Evolutionary conservation across 495 filamentous ascomycete genomes (phyloP).

Genomic region (Trichodelitschia bisporula): DNA sequence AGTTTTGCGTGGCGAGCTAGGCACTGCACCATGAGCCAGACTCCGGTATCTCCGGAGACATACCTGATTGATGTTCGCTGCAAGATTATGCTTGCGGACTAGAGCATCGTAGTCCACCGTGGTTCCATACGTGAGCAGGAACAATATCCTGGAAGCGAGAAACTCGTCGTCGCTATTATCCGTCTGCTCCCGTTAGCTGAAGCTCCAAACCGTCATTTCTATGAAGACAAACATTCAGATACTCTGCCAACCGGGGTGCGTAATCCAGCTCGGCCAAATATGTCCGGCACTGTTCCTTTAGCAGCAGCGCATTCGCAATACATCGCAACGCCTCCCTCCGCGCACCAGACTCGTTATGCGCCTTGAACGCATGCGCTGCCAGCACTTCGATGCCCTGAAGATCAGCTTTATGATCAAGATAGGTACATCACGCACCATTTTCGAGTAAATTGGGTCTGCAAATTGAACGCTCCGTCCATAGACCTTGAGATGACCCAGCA

Average conservation of each 20-base stretch:
- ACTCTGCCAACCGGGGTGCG: slow-evolving; percentile 40
- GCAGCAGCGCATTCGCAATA: slow-evolving; percentile 65
- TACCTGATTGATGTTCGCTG: slow-evolving; percentile 39
- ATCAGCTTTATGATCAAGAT: not conserved
- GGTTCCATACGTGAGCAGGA: slow-evolving; percentile 68
- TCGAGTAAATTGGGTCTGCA: slow-evolving; percentile 61
- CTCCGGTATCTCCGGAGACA: too few species aligned
- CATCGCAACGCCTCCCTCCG: slow-evolving; percentile 63
- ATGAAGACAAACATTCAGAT: slow-evolving; percentile 29
- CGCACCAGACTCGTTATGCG: slow-evolving; percentile 27
- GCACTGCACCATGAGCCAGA: too few species aligned
- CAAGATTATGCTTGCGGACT: slow-evolving; percentile 44
- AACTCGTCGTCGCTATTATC: slow-evolving; percentile 77
- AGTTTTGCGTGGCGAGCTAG: too few species aligned
- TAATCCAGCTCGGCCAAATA: slow-evolving; percentile 60
- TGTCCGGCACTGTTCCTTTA: slow-evolving; percentile 46
- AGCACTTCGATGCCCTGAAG: slow-evolving; percentile 50
- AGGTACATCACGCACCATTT: slow-evolving; percentile 25
- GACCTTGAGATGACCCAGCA: slow-evolving; percentile 52
- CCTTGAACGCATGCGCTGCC: slow-evolving; percentile 42
- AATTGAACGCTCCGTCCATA: slow-evolving; percentile 44
- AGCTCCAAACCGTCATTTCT: not conserved
- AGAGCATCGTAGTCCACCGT: slow-evolving; percentile 40
- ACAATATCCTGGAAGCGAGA: slow-evolving; percentile 54
- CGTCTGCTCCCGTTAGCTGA: slow-evolving; percentile 16